Evolutionary conservation across 805 yeast species (phyloP), one percentile per base, ranked within the genome.

Genomic region (Starmera pachycereana): DNA sequence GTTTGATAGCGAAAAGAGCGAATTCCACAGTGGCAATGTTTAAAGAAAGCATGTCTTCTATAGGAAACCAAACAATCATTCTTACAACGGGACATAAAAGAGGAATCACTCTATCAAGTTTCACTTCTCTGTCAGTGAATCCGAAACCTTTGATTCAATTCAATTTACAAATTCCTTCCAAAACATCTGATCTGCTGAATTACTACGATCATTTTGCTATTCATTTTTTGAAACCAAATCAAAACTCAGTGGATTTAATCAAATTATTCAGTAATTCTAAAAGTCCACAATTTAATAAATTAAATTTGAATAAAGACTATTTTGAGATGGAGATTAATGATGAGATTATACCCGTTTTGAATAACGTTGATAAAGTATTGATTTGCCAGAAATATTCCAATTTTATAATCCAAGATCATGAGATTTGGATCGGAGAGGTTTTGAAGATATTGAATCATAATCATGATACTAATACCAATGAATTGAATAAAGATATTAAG

Each of bases 91-190:
- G 27, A 22, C 27, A 22, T 22, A 22, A 22, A 32, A 81, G 72
- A 59, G 97, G 97, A 0, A 76, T 85, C 67, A 87, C 97, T 0
- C 65, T 90, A 2, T 83, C 96, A 3, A 86, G 96, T 1, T 85
- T 88, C 35, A 75, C 86, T 11, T 88, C 97, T 1, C 62, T 90
- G 12, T 78, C 95, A 1, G 72, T 88, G 27, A 66, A 71, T 37
- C 96, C 96, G 0, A 68, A 67, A 12, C 94, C 96, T 2, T 60
- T 89, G 40, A 53, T 90, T 1, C 92, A 86, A 51, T 89, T 90
- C 65, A 90, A 90, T 56, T 64, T 90, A 32, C 95, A 85, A 58
- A 63, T 78, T 12, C 97, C 97, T 0, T 85, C 96, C 6, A 70
- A 79, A 29, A 89, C 97, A 0, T 80, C 95, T 0, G 63, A 66